Conservation (phyloP, 2,329 filamentous ascomycete genomes). For the Penicillium sclerotigenum region DNA sequence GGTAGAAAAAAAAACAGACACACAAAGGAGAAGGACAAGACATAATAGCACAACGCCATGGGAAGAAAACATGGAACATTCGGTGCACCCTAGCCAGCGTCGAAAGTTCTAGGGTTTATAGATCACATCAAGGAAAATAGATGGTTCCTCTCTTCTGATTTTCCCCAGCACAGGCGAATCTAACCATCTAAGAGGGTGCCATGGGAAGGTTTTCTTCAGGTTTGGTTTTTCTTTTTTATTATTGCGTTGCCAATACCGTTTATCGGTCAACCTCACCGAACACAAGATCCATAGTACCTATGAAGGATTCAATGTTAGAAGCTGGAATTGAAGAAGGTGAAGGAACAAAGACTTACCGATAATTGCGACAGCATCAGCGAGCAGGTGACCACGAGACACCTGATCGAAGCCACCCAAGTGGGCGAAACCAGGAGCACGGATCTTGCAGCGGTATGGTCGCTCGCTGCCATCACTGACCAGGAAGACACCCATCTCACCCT, state of each 20-base stretch:
- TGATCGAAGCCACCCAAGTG: constrained; percentile 95
- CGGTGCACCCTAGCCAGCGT: constrained; percentile 24
- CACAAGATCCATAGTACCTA: constrained; percentile 76
- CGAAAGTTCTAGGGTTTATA: constrained; percentile 17
- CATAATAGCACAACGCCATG: constrained; percentile 37
- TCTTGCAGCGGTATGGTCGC: constrained; percentile 95
- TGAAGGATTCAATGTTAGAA: constrained; percentile 14
- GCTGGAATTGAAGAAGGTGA: neutral
- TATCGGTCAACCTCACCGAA: constrained; percentile 68
- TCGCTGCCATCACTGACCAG: constrained; percentile 94
- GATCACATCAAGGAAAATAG: constrained; percentile 14
- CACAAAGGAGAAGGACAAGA: constrained; percentile 22
- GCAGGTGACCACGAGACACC: constrained; percentile 81
- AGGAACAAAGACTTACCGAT: constrained; percentile 58
- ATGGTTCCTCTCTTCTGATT: constrained; percentile 12
- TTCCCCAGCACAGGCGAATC: constrained; percentile 14
- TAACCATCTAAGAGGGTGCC: constrained; percentile 22
- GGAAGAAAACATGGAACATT: constrained; percentile 27
- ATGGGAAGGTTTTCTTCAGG: constrained; percentile 21
- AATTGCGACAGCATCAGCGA: constrained; percentile 94
- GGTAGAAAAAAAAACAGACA: constrained; percentile 23
- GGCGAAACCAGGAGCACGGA: constrained; percentile 92
- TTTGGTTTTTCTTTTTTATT: constrained; percentile 21
- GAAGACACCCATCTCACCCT: constrained; percentile 99
- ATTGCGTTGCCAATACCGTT: constrained; percentile 21